Base-by-base conservation (phyloP, 2,329 filamentous ascomycete species). In the Claviceps arundinis region DNA sequence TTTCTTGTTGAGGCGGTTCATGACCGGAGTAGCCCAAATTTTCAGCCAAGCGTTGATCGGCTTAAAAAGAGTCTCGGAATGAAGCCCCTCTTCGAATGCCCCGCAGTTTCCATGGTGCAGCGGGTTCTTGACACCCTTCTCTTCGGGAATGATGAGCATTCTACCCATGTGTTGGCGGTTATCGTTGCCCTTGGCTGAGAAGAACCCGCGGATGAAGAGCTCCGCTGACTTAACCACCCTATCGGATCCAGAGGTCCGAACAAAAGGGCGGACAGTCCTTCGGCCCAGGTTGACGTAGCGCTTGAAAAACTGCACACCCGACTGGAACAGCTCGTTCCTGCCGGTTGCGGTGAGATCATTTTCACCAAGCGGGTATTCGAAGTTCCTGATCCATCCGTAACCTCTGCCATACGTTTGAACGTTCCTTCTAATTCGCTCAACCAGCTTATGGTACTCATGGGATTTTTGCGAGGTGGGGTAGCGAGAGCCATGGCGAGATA, bases 401-500 rank as follows among this genome's bases (percentile, higher is more conserved):
- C 77, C 75, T 37, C 73, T 71, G 7, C 76, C 75, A 61, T 86
- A 91, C 19, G 72, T 68, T 1, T 72, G 75, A 9, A 73, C 73
- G 40, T 60, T 64, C 45, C 64, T 65, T 55, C 90, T 81, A 55
- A 96, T 84, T 47, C 77, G 77, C 30, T 74, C 64, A 50, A 95
- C 73, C 8, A 87, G 74, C 4, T 70, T 66, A 40, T 73, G 75
- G 68, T 95, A 95, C 6, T 65, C 63, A 9, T 65, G 63, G 1
- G 82, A 78, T 70, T 90, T 94, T 57, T 72, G 71, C 11, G 70
- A 61, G 0, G 89, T 95, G 1, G 90, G 90, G 63, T 89, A 85
- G 50, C 90, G 80, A 41, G 87, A 87, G 47, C 89, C 90, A 64
- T 96, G 90, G 2, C 90, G 82, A 22, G 88, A 89, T 47, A 96